A percentile compares a stretch with the other conserved stretches of the same genome.
Evolutionary conservation across 192 early-diverging fungal species (phyloP).

Genomic region (Backusella parvicylindrica): DNA sequence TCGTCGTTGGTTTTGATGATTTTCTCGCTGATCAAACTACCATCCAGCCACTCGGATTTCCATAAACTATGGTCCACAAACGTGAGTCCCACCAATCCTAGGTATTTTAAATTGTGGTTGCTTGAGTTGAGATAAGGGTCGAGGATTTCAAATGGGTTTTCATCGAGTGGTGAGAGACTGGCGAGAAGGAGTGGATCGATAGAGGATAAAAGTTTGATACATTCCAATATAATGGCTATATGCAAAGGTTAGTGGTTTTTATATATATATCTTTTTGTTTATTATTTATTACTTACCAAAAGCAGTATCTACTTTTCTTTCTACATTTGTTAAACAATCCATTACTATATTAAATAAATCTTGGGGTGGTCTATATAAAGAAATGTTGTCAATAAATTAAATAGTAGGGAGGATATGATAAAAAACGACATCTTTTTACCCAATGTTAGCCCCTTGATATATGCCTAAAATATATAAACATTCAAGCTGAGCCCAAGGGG

Average conservation of each 20-base stretch:
- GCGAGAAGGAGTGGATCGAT: not conserved
- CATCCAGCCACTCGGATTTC: conserved; percentile 19
- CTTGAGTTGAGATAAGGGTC: conserved; percentile 34
- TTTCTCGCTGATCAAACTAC: conserved; percentile 6
- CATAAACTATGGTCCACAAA: conserved; percentile 17
- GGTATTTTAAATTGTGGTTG: conserved; percentile 50
- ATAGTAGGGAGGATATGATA: not conserved
- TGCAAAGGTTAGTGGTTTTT: not conserved
- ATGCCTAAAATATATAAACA: conserved; percentile 39
- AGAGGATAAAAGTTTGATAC: conserved; percentile 19
- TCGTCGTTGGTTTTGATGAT: conserved; percentile 10
- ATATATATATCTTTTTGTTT: not conserved
- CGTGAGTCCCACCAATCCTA: conserved; percentile 39
- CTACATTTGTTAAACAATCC: conserved; percentile 12
- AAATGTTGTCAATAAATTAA: not conserved
- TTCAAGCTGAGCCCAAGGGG: conserved; percentile 56
- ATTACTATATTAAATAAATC: conserved; percentile 10
- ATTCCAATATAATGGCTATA: conserved; percentile 37
- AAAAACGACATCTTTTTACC: conserved; percentile 24
- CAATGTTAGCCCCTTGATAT: conserved; percentile 1
- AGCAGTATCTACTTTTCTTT: conserved; percentile 39
- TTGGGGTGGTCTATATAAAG: conserved; percentile 10
- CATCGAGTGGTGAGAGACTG: not conserved
- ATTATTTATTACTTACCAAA: conserved; percentile 29
- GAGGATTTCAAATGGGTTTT: conserved; percentile 13